phyloP scores from a whole-genome alignment of 1,139 yeast species.

The Blastobotrys illinoisensis region DNA sequence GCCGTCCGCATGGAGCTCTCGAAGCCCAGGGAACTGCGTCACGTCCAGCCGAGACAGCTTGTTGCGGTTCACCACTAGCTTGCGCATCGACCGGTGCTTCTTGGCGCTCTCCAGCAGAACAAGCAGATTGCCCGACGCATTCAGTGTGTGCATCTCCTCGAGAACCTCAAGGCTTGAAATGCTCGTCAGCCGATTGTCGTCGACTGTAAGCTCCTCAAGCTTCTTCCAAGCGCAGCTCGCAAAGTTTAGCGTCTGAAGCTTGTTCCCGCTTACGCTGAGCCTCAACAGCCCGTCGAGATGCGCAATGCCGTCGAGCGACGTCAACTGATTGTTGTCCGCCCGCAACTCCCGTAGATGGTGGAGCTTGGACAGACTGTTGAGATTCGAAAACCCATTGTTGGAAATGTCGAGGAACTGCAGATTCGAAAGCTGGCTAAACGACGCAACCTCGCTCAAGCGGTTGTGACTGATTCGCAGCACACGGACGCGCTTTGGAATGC shows the following conservation, averaged over 20 bases:
- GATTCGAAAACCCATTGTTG: conserved; percentile 30
- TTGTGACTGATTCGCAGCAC: conserved; percentile 29
- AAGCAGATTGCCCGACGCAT: conserved; percentile 25
- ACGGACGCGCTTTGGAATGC: conserved; percentile 31
- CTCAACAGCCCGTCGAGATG: conserved; percentile 29
- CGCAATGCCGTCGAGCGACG: conserved; percentile 27
- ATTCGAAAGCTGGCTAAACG: conserved; percentile 28
- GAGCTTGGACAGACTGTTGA: conserved; percentile 30
- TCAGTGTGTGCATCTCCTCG: conserved; percentile 21
- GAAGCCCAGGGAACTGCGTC: conserved; percentile 13
- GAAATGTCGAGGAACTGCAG: conserved; percentile 31
- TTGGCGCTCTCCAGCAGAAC: conserved; percentile 8
- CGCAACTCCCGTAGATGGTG: conserved; percentile 30
- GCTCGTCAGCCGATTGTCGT: conserved; percentile 23
- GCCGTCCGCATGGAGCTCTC: conserved; percentile 17
- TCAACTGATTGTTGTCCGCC: conserved; percentile 26
- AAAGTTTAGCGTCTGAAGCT: conserved; percentile 23
- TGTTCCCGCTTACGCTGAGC: conserved; percentile 26
- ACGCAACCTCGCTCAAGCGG: conserved; percentile 29
- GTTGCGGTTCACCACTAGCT: conserved; percentile 15
- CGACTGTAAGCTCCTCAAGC: conserved; percentile 25
- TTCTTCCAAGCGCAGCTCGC: conserved; percentile 20
- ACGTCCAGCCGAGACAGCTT: conserved; percentile 15
- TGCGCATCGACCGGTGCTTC: conserved; percentile 12
- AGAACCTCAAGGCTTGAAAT: conserved; percentile 24